Evolutionary conservation across 2,329 filamentous ascomycete genomes (phyloP), one percentile per base, ranked within the genome.

Genomic region (Raffaelea deltoideospora): DNA sequence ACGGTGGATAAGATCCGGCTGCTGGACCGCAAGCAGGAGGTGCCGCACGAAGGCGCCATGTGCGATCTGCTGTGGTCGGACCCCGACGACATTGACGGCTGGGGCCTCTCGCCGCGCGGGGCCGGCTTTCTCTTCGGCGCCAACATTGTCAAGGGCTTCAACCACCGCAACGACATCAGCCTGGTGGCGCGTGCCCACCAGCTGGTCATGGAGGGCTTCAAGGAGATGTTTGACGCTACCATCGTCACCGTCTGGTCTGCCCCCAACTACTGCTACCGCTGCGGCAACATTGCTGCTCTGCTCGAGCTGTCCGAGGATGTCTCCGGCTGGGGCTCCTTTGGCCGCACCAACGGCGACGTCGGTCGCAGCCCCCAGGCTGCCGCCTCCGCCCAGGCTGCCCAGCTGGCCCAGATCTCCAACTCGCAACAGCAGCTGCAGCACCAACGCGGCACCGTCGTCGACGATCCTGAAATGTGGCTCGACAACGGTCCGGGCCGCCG

Each of bases 171-270:
- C 55, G 84, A 94, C 52, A 69, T 98, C 21, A 85, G 79, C 18
- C 69, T 98, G 36, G 90, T 98, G 45, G 90, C 88, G 15, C 76
- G 90, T 38, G 90, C 90, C 1, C 90, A 98, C 54, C 90, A 98
- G 57, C 75, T 98, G 18, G 90, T 98, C 45, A 98, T 96, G 90
- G 90, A 98, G 56, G 90, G 90, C 0, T 98, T 95, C 59, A 96
- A 96, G 61, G 90, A 96, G 56, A 96, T 96, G 87, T 98, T 96
- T 52, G 85, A 94, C 53, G 80, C 77, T 13, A 84, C 78, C 33
- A 95, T 98, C 45, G 90, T 96, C 30, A 98, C 90, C 0, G 90
- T 98, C n/a, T 98, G 90, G 88, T 92, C 83, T 1, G 87, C 87
- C 10, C 87, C 87, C 1, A 95, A 95, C 56, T 95, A 95, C 64